A percentile compares a stretch with the other conserved stretches of the same genome.
Evolutionary conservation across 2,329 filamentous ascomycete species (phyloP).

Genomic region (Onygena corvina): DNA sequence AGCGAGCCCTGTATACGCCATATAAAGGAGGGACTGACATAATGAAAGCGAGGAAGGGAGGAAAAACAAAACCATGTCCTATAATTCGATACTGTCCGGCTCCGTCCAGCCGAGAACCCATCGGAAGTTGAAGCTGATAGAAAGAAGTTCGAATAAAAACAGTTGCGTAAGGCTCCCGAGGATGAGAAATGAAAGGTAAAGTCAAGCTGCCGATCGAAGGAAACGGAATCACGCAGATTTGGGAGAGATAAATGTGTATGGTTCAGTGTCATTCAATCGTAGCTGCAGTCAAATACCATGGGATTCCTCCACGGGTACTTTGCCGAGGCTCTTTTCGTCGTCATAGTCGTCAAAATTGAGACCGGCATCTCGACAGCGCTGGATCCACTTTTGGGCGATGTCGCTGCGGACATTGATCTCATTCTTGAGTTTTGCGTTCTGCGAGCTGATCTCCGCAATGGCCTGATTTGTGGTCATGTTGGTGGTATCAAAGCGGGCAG

Average conservation of each 20-base stretch:
- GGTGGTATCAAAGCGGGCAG: conserved; percentile 32
- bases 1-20: not conserved
- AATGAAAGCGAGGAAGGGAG: not conserved
- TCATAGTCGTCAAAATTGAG: conserved; percentile 40
- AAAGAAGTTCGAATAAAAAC: not conserved
- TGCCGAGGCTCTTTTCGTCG: conserved; percentile 31
- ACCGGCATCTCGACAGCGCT: conserved; percentile 37
- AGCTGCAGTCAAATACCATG: conserved; percentile 8
- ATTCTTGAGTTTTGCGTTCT: conserved; percentile 89
- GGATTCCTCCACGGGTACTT: conserved; percentile 14
- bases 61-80: not conserved
- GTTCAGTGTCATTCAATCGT: not conserved
- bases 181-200: not conserved
- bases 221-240: not conserved
- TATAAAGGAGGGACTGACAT: not conserved
- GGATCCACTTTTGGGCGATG: conserved; percentile 41
- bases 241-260: not conserved
- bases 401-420: conserved; percentile 81
- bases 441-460: conserved; percentile 75
- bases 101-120: not conserved
- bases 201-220: not conserved
- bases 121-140: not conserved
- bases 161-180: no score
- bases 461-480: conserved; percentile 36
- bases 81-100: not conserved